These are phyloP conservation scores for Pulveroboletus sp. DNA, from an alignment of 768 basidiomycete species.

Conservation along the genomic window DNA sequence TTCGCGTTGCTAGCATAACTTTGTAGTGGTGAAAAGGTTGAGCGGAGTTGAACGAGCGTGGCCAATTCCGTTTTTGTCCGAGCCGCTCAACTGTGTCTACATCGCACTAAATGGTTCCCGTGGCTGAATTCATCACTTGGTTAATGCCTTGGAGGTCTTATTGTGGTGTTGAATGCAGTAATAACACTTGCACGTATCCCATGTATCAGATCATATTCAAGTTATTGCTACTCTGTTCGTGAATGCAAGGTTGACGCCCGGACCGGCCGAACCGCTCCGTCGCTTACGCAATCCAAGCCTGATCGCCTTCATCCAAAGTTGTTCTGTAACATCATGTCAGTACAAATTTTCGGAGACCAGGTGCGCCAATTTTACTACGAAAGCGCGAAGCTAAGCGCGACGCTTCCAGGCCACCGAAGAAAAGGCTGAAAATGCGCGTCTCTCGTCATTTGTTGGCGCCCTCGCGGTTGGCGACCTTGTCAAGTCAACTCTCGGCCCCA, in stretches of 20 bases:
- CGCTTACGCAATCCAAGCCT: too few species aligned
- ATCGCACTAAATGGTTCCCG: too few species aligned
- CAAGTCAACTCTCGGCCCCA: slow-evolving; percentile 97
- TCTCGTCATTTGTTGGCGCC: slow-evolving; percentile 97
- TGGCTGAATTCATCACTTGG: too few species aligned
- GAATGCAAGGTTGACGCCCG: too few species aligned
- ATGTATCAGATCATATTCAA: too few species aligned
- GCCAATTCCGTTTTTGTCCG: slow-evolving; percentile 29
- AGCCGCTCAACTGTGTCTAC: too few species aligned
- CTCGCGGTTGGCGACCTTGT: slow-evolving; percentile 97
- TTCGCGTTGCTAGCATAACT: slow-evolving; percentile 61
- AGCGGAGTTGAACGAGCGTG: slow-evolving; percentile 26
- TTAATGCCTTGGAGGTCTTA: too few species aligned
- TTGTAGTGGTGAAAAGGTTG: background rate
- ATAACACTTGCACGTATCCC: too few species aligned
- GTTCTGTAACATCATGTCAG: slow-evolving; percentile 35
- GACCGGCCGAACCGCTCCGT: too few species aligned
- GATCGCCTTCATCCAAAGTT: too few species aligned
- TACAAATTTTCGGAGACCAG: slow-evolving; percentile 71
- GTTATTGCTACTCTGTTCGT: too few species aligned
- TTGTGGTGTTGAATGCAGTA: too few species aligned
- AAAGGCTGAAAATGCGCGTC: slow-evolving; percentile 95
- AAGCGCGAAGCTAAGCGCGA: slow-evolving; percentile 2
- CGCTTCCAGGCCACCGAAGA: slow-evolving; percentile 76
- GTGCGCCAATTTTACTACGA: slow-evolving; percentile 27